Evolutionary conservation across 2,329 filamentous ascomycete genomes (phyloP).

Genomic region (Davidsoniella eucalypti): DNA sequence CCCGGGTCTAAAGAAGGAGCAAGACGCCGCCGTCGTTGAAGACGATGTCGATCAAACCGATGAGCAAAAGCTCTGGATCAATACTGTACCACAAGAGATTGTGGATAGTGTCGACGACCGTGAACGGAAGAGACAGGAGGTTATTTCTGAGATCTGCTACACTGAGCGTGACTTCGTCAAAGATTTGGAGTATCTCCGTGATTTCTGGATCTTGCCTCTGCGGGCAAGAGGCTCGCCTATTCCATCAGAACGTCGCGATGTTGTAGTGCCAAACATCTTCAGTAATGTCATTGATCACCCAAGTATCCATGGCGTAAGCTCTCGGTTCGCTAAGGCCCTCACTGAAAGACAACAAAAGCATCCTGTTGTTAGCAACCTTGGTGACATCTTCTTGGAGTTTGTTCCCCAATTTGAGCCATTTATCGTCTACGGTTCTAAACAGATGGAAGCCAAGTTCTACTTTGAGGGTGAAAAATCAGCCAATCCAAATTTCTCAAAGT

Average conservation of each 20-base stretch:
- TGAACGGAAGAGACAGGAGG: slow-evolving; percentile 95
- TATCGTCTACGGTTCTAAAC: slow-evolving; percentile 88
- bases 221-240: slow-evolving; percentile 73
- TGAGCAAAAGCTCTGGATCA: slow-evolving; percentile 98
- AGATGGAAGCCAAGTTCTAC: slow-evolving; percentile 92
- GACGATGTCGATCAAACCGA: slow-evolving; percentile 73
- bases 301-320: slow-evolving; percentile 77
- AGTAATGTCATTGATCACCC: slow-evolving; percentile 78
- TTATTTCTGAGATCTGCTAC: slow-evolving; percentile 97
- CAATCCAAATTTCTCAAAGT: slow-evolving; percentile 72
- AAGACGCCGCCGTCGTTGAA: slow-evolving; percentile 45
- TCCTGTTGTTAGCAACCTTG: slow-evolving; percentile 75
- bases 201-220: slow-evolving; percentile 96
- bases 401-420: slow-evolving; percentile 90
- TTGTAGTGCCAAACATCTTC: slow-evolving; percentile 87
- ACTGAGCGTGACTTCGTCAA: slow-evolving; percentile 98
- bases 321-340: slow-evolving; percentile 69
- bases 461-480: slow-evolving; percentile 89
- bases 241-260: slow-evolving; percentile 70
- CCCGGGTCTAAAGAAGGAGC: slow-evolving; percentile 59
- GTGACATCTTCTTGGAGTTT: slow-evolving; percentile 86
- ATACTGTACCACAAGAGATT: slow-evolving; percentile 88
- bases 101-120: slow-evolving; percentile 76
- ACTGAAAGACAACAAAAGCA: slow-evolving; percentile 82
- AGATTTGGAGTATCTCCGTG: slow-evolving; percentile 88